phyloP scores from a whole-genome alignment of 208 protist genomes.

The Leishmania tarentolae region DNA sequence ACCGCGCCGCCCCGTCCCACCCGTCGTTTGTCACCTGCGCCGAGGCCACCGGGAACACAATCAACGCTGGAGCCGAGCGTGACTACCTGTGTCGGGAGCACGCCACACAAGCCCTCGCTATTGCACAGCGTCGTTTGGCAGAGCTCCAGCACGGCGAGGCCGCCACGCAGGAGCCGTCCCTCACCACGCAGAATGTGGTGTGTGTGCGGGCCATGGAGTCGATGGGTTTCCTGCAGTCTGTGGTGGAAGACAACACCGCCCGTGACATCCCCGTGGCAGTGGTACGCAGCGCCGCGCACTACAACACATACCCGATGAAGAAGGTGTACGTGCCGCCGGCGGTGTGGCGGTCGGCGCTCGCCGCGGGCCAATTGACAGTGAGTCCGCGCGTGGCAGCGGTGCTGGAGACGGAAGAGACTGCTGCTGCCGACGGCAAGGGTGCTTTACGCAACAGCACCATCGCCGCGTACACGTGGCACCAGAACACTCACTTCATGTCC shows the following conservation, averaged over 20 bases:
- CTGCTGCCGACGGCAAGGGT: neutral
- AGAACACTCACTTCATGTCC: conserved; percentile 43
- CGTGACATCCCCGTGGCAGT: conserved; percentile 46
- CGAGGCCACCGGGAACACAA: conserved; percentile 53
- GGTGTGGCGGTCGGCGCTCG: conserved; percentile 26
- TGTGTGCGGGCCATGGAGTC: conserved; percentile 71
- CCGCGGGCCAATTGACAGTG: conserved; percentile 11
- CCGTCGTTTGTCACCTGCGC: conserved; percentile 54
- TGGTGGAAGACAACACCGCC: conserved; percentile 15
- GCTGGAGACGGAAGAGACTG: neutral
- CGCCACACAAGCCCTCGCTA: conserved; percentile 38
- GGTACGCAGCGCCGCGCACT: conserved; percentile 53
- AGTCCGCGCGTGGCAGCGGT: conserved; percentile 21
- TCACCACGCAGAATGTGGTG: conserved; percentile 42
- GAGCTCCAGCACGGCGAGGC: conserved; percentile 7
- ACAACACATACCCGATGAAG: conserved; percentile 61
- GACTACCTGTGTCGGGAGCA: conserved; percentile 72
- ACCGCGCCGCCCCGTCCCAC: conserved; percentile 7
- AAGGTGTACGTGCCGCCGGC: conserved; percentile 39
- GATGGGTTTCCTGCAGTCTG: conserved; percentile 46
- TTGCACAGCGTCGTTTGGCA: neutral
- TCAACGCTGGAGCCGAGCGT: conserved; percentile 50
- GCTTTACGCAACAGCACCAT: neutral
- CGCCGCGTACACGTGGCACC: conserved; percentile 52
- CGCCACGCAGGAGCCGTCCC: conserved; percentile 1